These are phyloP conservation scores for Caryocar brasiliense DNA, from an alignment of 441 rosid species.

Conservation along the genomic window DNA sequence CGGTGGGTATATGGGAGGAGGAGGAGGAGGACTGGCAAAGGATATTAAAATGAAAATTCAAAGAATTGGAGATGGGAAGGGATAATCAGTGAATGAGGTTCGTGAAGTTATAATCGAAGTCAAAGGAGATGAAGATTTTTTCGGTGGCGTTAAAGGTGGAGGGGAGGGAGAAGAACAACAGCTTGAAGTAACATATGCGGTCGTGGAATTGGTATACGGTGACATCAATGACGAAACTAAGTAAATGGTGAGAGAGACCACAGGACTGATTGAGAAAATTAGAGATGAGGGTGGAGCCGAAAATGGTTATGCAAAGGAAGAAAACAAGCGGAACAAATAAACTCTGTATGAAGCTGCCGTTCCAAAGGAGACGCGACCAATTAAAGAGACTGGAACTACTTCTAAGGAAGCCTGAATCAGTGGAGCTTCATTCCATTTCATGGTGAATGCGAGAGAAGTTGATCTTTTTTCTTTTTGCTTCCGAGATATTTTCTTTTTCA, in stretches of 20 bases:
- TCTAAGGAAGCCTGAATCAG: too few species aligned
- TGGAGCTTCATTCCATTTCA: too few species aligned
- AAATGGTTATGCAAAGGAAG: slow-evolving; percentile 3
- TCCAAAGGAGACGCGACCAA: too few species aligned
- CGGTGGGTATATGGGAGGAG: too few species aligned
- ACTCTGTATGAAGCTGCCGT: not conserved
- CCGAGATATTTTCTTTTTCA: too few species aligned
- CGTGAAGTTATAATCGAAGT: slow-evolving; percentile 11
- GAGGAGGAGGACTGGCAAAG: too few species aligned
- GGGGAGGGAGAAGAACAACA: slow-evolving; percentile 7
- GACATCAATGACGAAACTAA: slow-evolving; percentile 16
- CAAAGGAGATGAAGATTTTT: slow-evolving; percentile 26
- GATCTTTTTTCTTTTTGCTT: too few species aligned
- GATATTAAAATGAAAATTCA: too few species aligned
- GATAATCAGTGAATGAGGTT: slow-evolving; percentile 7
- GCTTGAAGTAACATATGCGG: slow-evolving; percentile 18
- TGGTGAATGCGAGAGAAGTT: too few species aligned
- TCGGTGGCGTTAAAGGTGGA: not conserved
- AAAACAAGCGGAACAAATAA: slow-evolving; percentile 4
- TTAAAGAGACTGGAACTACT: too few species aligned
- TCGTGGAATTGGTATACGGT: slow-evolving; percentile 14
- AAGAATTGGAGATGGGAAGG: not conserved
- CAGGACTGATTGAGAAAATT: slow-evolving; percentile 33
- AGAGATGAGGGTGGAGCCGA: slow-evolving; percentile 33
- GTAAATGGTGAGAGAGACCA: slow-evolving; percentile 34